phyloP scores from a whole-genome alignment of 2,329 filamentous ascomycete genomes.

The Botryotinia narcissicola region DNA sequence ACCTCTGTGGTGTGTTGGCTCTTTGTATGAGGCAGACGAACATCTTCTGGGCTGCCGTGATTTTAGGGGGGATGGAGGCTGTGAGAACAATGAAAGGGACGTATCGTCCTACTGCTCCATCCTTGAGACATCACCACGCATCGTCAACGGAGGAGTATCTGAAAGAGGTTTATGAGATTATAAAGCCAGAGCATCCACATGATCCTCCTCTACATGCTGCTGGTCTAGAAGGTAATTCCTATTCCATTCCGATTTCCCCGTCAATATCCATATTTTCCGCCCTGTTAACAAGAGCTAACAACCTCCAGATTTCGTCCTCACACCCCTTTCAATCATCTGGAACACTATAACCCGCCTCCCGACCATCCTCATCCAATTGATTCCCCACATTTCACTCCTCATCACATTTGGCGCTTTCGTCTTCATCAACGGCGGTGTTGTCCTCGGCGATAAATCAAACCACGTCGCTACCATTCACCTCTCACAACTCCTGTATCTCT shows the following conservation, averaged over 20 bases:
- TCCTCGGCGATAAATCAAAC: slow-evolving; percentile 92
- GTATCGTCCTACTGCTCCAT: background rate
- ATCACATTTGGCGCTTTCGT: slow-evolving; percentile 72
- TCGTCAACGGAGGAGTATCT: slow-evolving; percentile 42
- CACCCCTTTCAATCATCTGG: slow-evolving; percentile 58
- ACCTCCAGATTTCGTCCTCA: slow-evolving; percentile 52
- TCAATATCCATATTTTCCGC: background rate
- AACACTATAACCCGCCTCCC: slow-evolving; percentile 56
- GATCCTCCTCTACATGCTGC: slow-evolving; percentile 30
- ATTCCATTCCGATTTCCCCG: background rate
- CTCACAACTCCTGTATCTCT: slow-evolving; percentile 92
- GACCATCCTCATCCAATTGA: slow-evolving; percentile 41
- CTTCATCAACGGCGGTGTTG: slow-evolving; percentile 84
- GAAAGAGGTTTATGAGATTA: slow-evolving; percentile 39
- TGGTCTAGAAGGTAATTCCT: slow-evolving; percentile 49
- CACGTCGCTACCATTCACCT: slow-evolving; percentile 87
- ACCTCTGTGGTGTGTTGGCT: slow-evolving; percentile 58
- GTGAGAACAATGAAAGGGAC: slow-evolving; percentile 48
- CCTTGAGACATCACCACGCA: background rate
- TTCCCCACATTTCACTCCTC: slow-evolving; percentile 62
- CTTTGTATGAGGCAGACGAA: slow-evolving; percentile 90
- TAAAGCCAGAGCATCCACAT: background rate
- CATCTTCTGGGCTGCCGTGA: slow-evolving; percentile 88
- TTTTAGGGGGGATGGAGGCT: slow-evolving; percentile 62
- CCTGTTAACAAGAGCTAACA: slow-evolving; percentile 24